Base-by-base conservation (phyloP, 1,284 basidiomycete genomes). In the Sparassis latifolia region DNA sequence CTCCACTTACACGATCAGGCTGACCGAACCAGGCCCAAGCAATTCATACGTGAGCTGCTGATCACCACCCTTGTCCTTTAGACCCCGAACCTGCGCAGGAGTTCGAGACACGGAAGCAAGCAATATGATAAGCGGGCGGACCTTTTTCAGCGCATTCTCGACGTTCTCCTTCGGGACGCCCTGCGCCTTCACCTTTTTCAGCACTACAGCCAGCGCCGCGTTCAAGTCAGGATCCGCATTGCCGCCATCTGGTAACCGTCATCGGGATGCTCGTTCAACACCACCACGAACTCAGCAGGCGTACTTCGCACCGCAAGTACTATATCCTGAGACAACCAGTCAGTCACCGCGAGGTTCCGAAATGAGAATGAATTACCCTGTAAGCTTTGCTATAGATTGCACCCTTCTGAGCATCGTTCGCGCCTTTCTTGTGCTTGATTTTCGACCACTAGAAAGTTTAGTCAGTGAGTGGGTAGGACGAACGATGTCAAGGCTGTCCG, bases 151-250 rank as follows among this genome's bases (percentile, higher is more conserved):
- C 0, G 87, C 84, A 38, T 74, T 80, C 60, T 87, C 85, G 3
- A 92, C 80, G 61, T 87, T 90, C 39, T 85, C 79, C 61, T 83
- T 92, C 0, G 90, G 89, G 38, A 92, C 79, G 35, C 86, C 86
- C 39, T 74, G 70, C 0, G 80, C 75, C 62, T 78, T 85, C 0
- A 82, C 82, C 49, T 78, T 74, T 56, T 78, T 80, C 3, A 92
- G 58, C 1, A 78, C 79, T 2, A 73, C 69, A 1, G 82, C 81
- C 35, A 93, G 71, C 7, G 80, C 70, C 2, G 75, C 51, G 62
- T 92, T 92, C 54, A 76, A 70, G 5, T 72, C 74, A 1, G 87
- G 86, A 62, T 88, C 84, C 0, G 72, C 60, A 20, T 84, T 85
- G 38, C 80, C 80, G 39, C 88, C 86, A 53, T 71, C 86, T 83